Evolutionary conservation across 2,329 filamentous ascomycete species (phyloP), one percentile per base, ranked within the genome.

Genomic region (Trichoderma arundinaceum): DNA sequence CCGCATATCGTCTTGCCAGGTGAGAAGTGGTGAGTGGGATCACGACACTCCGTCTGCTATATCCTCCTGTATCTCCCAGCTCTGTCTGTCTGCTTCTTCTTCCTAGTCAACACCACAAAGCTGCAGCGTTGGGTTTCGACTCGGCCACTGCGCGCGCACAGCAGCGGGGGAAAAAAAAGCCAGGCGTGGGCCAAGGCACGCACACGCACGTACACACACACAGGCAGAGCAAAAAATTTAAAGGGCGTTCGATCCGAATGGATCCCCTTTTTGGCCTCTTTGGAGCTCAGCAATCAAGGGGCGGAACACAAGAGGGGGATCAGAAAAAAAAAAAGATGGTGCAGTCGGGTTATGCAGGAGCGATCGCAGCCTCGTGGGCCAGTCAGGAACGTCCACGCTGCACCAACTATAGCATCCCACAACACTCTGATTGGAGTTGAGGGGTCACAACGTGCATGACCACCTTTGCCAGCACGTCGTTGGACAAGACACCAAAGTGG

Each of bases 351-450:
- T 66, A 67, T 67, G 66, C 66, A 67, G 56, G 49, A 67, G 63
- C 63, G 52, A 69, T 64, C 35, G 64, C 66, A 64, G 62, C 66
- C 59, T 66, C 66, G 65, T 56, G 56, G 66, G 65, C 71, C 72
- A 73, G 69, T 72, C 68, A 69, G 68, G 68, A 66, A 61, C 54
- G 68, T 71, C 69, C 66, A 68, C 68, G 68, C 69, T 70, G 70
- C 71, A 69, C 54, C 51, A 61, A 69, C 66, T 68, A 65, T 60
- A 56, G 67, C 67, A 68, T 68, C 66, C 64, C 56, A 62, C 61
- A 61, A 58, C 49, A 57, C 32, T 56, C 51, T 69, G 67, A 70
- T 71, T 68, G 68, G 70, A 56, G 62, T 66, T 35, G 59, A 61
- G 62, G 48, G 52, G 60, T 62, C 66, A 61, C 48, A 63, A 49